A percentile compares a stretch with the other conserved stretches of the same genome.
Conservation (phyloP, 1,139 yeast species). For the Yamadazyma kanchanaburiensis region DNA sequence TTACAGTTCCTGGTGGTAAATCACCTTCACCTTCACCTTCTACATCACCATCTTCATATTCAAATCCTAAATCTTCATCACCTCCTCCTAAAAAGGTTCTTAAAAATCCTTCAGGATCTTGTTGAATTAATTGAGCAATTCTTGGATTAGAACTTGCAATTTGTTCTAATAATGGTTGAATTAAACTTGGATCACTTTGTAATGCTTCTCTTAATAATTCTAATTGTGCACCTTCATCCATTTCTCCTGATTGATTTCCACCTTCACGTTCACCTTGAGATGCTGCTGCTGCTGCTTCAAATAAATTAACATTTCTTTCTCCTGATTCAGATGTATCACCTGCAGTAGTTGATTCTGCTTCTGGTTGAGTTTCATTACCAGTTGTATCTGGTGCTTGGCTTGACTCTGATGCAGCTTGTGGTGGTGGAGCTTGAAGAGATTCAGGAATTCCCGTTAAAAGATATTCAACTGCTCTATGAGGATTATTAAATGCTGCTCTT, state of each 20-base stretch:
- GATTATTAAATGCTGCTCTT: constrained; percentile 95
- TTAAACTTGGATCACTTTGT: constrained; percentile 83
- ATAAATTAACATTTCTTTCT: constrained; percentile 48
- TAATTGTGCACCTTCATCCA: constrained; percentile 52
- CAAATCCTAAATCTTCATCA: constrained; percentile 46
- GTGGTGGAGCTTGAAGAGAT: constrained; percentile 35
- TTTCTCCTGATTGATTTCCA: constrained; percentile 23
- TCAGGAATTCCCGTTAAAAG: constrained; percentile 89
- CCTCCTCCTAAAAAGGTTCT: constrained; percentile 64
- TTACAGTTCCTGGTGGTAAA: constrained; percentile 39
- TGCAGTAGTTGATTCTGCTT: constrained; percentile 15
- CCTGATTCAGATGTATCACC: constrained; percentile 18
- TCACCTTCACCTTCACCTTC: constrained; percentile 23
- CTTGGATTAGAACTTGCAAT: constrained; percentile 84
- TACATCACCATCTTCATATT: constrained; percentile 36
- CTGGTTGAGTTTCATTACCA: constrained; percentile 16
- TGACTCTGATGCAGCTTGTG: constrained; percentile 15
- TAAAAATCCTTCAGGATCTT: constrained; percentile 83
- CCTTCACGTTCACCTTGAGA: constrained; percentile 20
- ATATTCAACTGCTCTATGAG: constrained; percentile 97
- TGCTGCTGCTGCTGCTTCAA: constrained; percentile 58
- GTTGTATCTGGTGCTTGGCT: constrained; percentile 22
- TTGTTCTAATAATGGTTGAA: constrained; percentile 81
- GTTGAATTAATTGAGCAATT: constrained; percentile 74
- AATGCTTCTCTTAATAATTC: constrained; percentile 73